Conservation (phyloP, 805 yeast genomes). For the Torulaspora delbrueckii region DNA sequence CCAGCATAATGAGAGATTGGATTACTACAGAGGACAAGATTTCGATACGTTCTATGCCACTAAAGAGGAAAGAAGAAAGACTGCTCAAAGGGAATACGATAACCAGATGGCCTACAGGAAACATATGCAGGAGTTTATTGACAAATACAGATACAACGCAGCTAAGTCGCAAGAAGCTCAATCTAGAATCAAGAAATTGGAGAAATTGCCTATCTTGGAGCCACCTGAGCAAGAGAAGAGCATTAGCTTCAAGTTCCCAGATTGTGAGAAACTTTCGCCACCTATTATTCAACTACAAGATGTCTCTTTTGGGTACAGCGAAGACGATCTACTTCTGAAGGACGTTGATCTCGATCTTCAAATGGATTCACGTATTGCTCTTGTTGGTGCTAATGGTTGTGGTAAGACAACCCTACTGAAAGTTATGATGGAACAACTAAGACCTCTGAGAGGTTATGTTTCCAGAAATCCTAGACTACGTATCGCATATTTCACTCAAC, state of each 20-base stretch:
- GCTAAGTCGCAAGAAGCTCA: constrained; percentile 98
- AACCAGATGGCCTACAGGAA: constrained; percentile 94
- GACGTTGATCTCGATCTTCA: constrained; percentile 87
- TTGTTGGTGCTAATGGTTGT: constrained; percentile 98
- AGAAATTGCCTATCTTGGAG: constrained; percentile 86
- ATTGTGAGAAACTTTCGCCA: constrained; percentile 87
- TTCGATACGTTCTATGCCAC: constrained; percentile 91
- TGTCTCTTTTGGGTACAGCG: constrained; percentile 80
- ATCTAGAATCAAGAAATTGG: constrained; percentile 93
- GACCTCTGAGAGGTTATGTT: constrained; percentile 74
- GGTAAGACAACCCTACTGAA: constrained; percentile 96
- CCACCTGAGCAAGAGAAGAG: constrained; percentile 90
- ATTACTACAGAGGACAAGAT: constrained; percentile 90
- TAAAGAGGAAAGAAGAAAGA: constrained; percentile 91
- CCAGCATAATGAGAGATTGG: constrained; percentile 95
- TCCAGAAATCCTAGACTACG: constrained; percentile 79
- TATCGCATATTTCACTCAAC: constrained; percentile 97
- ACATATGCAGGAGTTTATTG: constrained; percentile 91
- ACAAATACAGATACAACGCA: constrained; percentile 94
- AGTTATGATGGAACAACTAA: constrained; percentile 69
- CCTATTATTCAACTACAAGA: constrained; percentile 86
- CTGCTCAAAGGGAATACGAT: constrained; percentile 90
- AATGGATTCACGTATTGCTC: constrained; percentile 90
- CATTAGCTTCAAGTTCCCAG: constrained; percentile 87
- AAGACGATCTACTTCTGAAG: constrained; percentile 56